phyloP scores from a whole-genome alignment of 306 rosid genomes.

The Vigna unguiculata region DNA sequence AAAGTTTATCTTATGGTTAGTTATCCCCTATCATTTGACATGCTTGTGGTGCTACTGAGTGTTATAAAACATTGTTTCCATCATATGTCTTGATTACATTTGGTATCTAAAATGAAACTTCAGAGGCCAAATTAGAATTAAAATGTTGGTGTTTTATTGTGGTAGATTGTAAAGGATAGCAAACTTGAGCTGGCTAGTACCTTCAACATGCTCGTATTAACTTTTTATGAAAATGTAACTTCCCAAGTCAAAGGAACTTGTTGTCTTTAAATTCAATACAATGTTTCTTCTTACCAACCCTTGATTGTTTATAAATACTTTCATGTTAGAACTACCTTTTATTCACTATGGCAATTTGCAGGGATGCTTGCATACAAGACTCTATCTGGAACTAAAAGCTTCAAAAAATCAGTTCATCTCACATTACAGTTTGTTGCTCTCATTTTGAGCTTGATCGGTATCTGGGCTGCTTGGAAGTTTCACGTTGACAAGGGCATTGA shows the following conservation, averaged over 20 bases:
- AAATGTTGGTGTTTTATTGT: constrained; percentile 13
- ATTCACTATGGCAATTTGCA: constrained; percentile 48
- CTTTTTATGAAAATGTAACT: neutral
- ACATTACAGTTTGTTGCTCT: constrained; percentile 71
- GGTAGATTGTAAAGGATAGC: neutral
- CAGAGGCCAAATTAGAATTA: constrained; percentile 22
- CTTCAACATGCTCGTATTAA: neutral
- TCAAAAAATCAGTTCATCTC: constrained; percentile 78
- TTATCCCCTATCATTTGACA: constrained; percentile 6
- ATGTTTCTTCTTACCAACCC: neutral
- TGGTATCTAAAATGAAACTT: constrained; percentile 5
- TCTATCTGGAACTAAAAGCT: constrained; percentile 81
- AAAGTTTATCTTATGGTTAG: neutral
- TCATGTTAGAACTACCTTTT: constrained; percentile 17
- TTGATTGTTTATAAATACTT: neutral
- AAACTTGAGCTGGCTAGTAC: constrained; percentile 7
- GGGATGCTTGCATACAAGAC: constrained; percentile 97
- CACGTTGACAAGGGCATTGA: constrained; percentile 95
- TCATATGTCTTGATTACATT: neutral
- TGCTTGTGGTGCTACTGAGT: constrained; percentile 13
- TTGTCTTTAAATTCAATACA: neutral
- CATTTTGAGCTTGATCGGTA: constrained; percentile 74
- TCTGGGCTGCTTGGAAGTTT: constrained; percentile 98
- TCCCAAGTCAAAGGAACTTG: constrained; percentile 7
- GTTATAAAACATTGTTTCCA: constrained; percentile 6